These are phyloP conservation scores for Bromus sterilis DNA, from an alignment of 176 grass and related monocot species.

Conservation along the genomic window DNA sequence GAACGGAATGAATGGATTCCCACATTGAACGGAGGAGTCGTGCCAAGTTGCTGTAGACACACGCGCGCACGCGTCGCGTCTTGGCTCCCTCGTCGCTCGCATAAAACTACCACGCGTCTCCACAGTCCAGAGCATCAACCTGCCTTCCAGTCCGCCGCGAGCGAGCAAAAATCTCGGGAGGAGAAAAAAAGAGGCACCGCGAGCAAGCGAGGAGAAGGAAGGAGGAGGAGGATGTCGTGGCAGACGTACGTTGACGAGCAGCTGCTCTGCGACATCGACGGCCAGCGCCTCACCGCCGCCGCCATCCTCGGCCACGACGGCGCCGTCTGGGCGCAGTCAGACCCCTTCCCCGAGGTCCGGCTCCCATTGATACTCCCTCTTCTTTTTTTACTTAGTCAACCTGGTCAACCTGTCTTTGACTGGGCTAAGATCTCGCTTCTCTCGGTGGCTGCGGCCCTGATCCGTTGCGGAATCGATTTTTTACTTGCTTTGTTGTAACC, in stretches of 20 bases:
- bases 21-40: background rate
- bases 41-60: background rate
- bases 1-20: background rate
- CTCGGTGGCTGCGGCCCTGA: background rate
- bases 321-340: conserved; percentile 39
- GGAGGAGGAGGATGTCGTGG: conserved; percentile 28
- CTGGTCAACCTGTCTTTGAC: background rate
- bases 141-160: background rate
- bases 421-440: background rate
- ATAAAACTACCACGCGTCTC: no score
- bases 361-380: background rate
- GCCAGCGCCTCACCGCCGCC: conserved; percentile 38
- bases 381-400: background rate
- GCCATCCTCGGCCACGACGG: conserved; percentile 48
- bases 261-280: conserved; percentile 45
- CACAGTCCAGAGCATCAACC: background rate
- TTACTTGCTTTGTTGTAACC: background rate
- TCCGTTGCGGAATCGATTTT: background rate
- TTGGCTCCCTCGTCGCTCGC: background rate
- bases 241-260: conserved; percentile 56
- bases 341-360: conserved; percentile 24
- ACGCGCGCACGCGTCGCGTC: background rate
- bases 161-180: background rate
- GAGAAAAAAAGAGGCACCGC: background rate
- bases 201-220: background rate